A percentile compares a stretch with the other conserved stretches of the same genome.
Evolutionary conservation across 2,329 filamentous ascomycete species (phyloP).

Genomic region (Colletotrichum costaricense): DNA sequence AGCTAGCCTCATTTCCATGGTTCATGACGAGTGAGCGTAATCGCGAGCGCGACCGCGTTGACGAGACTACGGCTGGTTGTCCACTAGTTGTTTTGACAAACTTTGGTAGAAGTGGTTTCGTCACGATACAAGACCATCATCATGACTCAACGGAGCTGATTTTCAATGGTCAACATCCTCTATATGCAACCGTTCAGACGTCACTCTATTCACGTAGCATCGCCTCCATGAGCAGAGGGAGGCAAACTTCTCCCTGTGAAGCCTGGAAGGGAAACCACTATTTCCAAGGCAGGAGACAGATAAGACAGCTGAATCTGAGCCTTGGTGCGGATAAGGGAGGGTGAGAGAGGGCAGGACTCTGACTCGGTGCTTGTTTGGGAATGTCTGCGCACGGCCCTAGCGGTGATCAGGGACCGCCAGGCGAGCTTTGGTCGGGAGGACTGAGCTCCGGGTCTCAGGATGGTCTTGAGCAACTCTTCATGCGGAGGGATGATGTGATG

Average conservation of each 20-base stretch:
- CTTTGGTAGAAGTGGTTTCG: background rate
- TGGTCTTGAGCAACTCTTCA: conserved; percentile 12
- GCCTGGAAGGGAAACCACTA: too few relatives aligned
- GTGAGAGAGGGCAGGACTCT: background rate
- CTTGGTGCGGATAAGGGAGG: background rate
- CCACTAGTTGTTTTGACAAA: background rate
- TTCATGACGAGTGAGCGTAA: background rate
- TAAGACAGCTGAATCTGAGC: background rate
- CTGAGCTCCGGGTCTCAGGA: conserved; percentile 34
- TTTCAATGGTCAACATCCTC: background rate
- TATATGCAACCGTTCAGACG: conserved; percentile 15
- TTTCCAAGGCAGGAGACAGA: background rate
- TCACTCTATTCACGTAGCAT: background rate
- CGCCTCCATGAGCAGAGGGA: background rate
- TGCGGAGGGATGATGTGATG: background rate
- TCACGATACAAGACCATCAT: background rate
- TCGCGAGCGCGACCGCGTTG: background rate
- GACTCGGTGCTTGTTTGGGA: conserved; percentile 29
- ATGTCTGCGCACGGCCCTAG: conserved; percentile 19
- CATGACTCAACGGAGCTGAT: conserved; percentile 1
- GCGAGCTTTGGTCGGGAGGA: conserved; percentile 15
- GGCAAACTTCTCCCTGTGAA: background rate
- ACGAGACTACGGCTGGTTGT: too few relatives aligned
- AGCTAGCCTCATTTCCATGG: background rate
- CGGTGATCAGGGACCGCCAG: conserved; percentile 18